Evolutionary conservation across 352 stramenopile genomes (phyloP).

Genomic region (Globisporangium radiosum): DNA sequence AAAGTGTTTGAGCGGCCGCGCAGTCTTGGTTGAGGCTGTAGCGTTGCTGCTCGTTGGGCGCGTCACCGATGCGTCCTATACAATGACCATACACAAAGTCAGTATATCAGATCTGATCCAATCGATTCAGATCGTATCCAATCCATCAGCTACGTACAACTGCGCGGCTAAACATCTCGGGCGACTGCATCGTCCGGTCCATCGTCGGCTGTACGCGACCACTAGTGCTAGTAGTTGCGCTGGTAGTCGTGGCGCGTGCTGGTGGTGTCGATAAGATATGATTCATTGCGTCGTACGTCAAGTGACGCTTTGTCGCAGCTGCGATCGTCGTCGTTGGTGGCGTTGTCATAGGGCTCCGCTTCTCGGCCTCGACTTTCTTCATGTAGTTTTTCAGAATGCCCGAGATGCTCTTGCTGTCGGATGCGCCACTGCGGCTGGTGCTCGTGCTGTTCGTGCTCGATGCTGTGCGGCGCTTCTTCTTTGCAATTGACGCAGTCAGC

Average conservation of each 20-base stretch:
- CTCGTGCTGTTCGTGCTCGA: not conserved
- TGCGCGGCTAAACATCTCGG: conserved; percentile 12
- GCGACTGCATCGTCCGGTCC: not conserved
- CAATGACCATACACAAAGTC: not conserved
- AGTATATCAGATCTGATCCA: not conserved
- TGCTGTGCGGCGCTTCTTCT: conserved; percentile 8
- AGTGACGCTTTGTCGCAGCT: not conserved
- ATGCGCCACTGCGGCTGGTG: not conserved
- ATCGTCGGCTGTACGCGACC: not conserved
- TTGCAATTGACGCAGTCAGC: conserved; percentile 1
- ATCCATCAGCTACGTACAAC: conserved; percentile 2
- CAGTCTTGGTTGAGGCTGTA: not conserved
- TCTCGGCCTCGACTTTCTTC: conserved; percentile 11
- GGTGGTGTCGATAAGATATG: not conserved
- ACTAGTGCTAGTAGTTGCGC: not conserved
- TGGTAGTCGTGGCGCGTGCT: not conserved
- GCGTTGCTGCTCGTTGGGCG: not conserved
- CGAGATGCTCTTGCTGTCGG: conserved; percentile 1
- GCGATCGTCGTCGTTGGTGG: not conserved
- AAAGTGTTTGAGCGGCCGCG: conserved; percentile 12
- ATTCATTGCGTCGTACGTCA: conserved; percentile 8
- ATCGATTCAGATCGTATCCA: too few relatives aligned
- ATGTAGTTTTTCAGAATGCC: conserved; percentile 12
- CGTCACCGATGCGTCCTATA: conserved; percentile 6
- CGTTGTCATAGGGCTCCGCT: not conserved